Percentiles rank a stretch among this genome's conserved stretches.
These are phyloP conservation scores for Pleurotus citrinopileatus DNA, from an alignment of 768 basidiomycete genomes.

Conservation along the genomic window DNA sequence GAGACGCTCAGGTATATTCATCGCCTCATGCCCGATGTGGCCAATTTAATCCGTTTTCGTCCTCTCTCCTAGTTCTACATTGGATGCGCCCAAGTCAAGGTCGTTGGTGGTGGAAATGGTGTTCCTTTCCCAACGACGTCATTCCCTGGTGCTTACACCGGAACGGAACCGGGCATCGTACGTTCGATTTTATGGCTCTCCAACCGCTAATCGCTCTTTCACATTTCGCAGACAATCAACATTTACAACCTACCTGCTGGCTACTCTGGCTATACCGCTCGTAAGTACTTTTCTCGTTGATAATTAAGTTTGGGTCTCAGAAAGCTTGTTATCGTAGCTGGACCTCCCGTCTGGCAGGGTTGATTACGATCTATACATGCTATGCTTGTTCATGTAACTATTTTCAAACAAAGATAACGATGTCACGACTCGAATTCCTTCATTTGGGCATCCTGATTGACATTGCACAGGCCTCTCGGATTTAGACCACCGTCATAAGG, in stretches of 20 bases:
- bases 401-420: no score
- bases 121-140: conserved; percentile 27
- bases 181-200: conserved; percentile 18
- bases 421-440: no score
- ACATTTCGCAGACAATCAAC: conserved; percentile 13
- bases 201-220: not conserved
- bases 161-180: conserved; percentile 29
- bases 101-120: conserved; percentile 29
- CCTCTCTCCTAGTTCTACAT: conserved; percentile 27
- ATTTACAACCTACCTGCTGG: conserved; percentile 27
- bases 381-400: no score
- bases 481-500: no score
- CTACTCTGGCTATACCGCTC: conserved; percentile 29
- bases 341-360: conserved; percentile 29
- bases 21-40: not conserved
- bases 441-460: no score
- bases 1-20: conserved; percentile 25
- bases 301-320: not conserved
- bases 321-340: conserved; percentile 18
- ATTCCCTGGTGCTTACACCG: conserved; percentile 34
- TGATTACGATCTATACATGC: conserved; percentile 10
- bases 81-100: conserved; percentile 34
- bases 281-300: conserved; percentile 18
- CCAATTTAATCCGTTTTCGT: not conserved
- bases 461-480: no score